phyloP scores from a whole-genome alignment of 169 alveolate species.

The Eimeria necatrix region DNA sequence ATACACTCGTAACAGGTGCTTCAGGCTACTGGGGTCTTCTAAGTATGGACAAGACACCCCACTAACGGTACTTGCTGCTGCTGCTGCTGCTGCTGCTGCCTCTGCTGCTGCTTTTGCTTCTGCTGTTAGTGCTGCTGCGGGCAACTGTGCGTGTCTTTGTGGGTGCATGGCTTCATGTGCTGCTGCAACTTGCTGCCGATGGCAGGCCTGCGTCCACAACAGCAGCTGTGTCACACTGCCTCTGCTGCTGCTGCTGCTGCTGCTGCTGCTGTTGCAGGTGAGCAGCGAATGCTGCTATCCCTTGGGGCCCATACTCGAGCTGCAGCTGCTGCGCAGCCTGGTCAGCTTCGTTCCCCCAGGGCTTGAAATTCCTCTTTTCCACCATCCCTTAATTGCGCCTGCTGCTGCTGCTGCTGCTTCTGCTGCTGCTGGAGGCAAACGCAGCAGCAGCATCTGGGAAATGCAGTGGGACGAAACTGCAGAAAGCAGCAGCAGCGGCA shows the following conservation, averaged over 20 bases:
- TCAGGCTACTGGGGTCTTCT: neutral
- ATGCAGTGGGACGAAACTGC: neutral
- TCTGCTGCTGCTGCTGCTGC: neutral
- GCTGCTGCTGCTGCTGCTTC: neutral
- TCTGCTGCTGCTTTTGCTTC: neutral
- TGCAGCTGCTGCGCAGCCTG: neutral
- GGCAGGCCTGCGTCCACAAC: neutral
- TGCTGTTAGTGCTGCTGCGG: neutral
- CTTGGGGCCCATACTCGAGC: neutral
- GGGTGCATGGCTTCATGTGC: neutral
- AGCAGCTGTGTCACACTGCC: neutral
- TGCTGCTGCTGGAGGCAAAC: neutral
- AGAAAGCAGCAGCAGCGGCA: neutral
- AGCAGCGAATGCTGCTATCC: neutral
- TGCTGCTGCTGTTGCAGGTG: conserved; percentile 19
- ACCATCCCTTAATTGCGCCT: neutral
- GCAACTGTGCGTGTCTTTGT: neutral
- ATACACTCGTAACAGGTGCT: neutral
- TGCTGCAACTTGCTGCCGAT: neutral
- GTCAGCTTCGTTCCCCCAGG: neutral
- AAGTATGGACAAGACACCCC: neutral
- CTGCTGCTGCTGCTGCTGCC: neutral
- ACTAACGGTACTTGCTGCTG: neutral
- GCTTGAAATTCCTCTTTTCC: neutral
- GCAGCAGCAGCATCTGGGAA: neutral